Evolutionary conservation across 345 rosid species (phyloP), one percentile per base, ranked within the genome.

Genomic region (Pistacia vera): DNA sequence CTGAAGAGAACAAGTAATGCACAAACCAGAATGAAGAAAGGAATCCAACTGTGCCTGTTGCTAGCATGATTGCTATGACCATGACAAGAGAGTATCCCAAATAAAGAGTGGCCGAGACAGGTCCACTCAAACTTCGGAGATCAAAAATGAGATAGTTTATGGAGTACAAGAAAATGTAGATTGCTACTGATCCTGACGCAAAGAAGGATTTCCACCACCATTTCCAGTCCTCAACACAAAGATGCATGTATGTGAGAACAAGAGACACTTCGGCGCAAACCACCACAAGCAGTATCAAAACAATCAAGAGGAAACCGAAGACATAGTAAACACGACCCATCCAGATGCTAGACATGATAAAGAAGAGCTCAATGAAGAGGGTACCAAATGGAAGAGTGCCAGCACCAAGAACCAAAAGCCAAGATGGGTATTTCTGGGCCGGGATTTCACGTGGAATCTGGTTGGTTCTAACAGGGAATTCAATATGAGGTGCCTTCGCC

Each of bases 141-240:
- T 88, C 94, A 25, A 90, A 90, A 57, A 90, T 81, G 13, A 90
- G 90, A 75, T 90, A 90, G 65, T 90, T 90, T 7, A 88, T 71
- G 75, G 94, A 87, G 81, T 90, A 90, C 61, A 84, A 64, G 88
- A 90, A 90, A 72, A 90, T 85, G 85, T 90, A 90, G 66, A 88
- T 80, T 10, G 94, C 90, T 61, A 90, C 94, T 7, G 94, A 90
- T 73, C 94, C 94, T 2, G 94, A 90, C 12, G 94, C 94, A 79
- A 88, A 88, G 85, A 90, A 90, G 8, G 94, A 85, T 56, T 90
- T 90, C 94, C 94, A 90, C 94, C 94, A 90, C 94, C 94, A 90
- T 70, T 83, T 87, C 83, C 88, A 90, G 78, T 90, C 94, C 77
- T 90, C 94, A 10, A 90, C 92, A 18, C 94, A 90, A 11, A 90